Percentiles rank a stretch among this genome's conserved stretches.
Evolutionary conservation across 1,284 basidiomycete species (phyloP).

Genomic region (Trametes hirsuta): DNA sequence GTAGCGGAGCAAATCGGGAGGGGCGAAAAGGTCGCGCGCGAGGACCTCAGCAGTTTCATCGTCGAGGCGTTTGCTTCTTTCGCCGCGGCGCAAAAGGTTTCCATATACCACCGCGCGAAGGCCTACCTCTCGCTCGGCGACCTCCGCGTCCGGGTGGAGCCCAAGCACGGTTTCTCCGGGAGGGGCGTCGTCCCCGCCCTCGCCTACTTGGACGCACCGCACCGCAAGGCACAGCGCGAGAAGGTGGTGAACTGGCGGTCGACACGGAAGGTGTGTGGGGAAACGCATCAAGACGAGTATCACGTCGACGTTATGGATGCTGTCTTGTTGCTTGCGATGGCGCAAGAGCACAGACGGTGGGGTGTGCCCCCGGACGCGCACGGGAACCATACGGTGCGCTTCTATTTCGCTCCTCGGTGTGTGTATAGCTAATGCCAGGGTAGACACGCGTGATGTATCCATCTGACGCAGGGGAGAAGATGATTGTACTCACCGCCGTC

Average conservation of each 20-base stretch:
- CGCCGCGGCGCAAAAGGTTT: neutral
- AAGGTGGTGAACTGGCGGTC: neutral
- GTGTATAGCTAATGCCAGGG: neutral
- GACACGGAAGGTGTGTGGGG: neutral
- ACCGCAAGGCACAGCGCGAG: conserved; percentile 1
- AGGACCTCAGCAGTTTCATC: conserved; percentile 3
- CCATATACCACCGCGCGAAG: conserved; percentile 7
- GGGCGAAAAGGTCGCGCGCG: neutral
- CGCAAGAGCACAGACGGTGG: conserved; percentile 12
- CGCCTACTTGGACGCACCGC: conserved; percentile 7
- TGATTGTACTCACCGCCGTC: conserved; percentile 10
- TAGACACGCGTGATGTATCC: conserved; percentile 11
- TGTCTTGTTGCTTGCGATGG: neutral
- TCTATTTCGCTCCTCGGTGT: too few species aligned
- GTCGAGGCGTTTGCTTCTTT: conserved; percentile 3
- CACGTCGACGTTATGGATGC: conserved; percentile 5
- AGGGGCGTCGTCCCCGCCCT: conserved; percentile 11
- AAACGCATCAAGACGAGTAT: neutral
- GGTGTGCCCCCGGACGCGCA: neutral
- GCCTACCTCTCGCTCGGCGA: conserved; percentile 11
- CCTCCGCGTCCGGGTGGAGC: conserved; percentile 8
- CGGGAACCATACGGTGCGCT: conserved; percentile 2
- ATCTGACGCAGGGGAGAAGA: neutral
- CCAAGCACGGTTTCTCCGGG: conserved; percentile 9
- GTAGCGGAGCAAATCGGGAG: neutral